Conservation (phyloP, 164 flowering plant genomes). For the Berberis vulgaris region DNA sequence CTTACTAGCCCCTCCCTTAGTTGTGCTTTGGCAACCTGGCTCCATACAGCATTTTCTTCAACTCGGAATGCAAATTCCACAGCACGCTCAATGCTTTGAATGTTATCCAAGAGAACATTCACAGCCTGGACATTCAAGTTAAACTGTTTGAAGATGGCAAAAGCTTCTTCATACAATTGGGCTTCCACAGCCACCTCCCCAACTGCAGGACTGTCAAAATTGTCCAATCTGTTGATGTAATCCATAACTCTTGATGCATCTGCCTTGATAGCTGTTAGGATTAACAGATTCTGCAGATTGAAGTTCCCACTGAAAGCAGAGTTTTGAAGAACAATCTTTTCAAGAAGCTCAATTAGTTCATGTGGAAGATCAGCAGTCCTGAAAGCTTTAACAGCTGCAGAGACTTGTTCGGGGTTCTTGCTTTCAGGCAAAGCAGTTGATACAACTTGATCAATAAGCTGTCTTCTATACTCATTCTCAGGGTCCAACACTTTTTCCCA, state of each 20-base stretch:
- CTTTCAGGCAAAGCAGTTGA: conserved; percentile 95
- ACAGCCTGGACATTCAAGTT: conserved; percentile 98
- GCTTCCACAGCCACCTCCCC: conserved; percentile 99
- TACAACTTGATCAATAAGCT: conserved; percentile 98
- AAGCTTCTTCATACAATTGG: conserved; percentile 88
- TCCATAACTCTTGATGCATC: conserved; percentile 98
- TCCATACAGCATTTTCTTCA: conserved; percentile 99
- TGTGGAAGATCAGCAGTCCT: conserved; percentile 99
- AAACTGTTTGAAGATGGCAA: conserved; percentile 94
- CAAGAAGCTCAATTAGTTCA: conserved; percentile 96
- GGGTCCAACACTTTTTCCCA: conserved; percentile 96
- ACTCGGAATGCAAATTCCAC: conserved; percentile 99
- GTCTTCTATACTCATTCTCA: conserved; percentile 86
- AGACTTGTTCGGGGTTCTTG: conserved; percentile 99
- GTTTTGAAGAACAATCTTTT: conserved; percentile 96
- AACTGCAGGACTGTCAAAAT: conserved; percentile 98
- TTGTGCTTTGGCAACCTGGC: conserved; percentile 98
- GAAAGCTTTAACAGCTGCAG: conserved; percentile 97
- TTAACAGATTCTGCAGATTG: conserved; percentile 87
- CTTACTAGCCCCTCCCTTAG: conserved; percentile 86
- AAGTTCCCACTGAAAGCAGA: conserved; percentile 99
- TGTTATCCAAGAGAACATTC: conserved; percentile 83
- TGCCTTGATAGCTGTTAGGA: conserved; percentile 92
- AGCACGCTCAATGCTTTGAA: conserved; percentile 81
- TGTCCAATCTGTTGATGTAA: conserved; percentile 85